Base-by-base conservation (phyloP, 2,329 filamentous ascomycete genomes). In the Elsinoe arachidis region DNA sequence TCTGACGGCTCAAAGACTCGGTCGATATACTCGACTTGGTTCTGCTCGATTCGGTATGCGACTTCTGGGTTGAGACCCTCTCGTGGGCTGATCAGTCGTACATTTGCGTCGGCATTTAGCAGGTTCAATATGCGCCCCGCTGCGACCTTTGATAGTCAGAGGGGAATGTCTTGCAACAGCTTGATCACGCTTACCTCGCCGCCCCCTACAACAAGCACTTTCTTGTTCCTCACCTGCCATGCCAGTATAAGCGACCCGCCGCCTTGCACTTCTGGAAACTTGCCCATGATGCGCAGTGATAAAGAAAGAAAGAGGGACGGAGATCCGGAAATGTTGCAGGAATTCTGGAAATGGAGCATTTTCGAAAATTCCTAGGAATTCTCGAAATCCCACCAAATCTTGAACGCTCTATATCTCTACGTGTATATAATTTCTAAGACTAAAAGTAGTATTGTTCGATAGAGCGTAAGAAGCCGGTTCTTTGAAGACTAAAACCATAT, bases 161-260 rank as follows among this genome's bases (percentile, higher is more conserved):
- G 30, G 12, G 2, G 34, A 11, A 14, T 23, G 17, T 49, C 35
- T 17, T 55, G 57, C 7, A 5, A 49, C 49, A 61, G 43, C 34
- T 51, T 37, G 15, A 56, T 30, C 38, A 34, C 5, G 23, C 49
- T 38, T 76, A 95, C 92, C 80, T 97, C 92, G 72, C 93, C 93
- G 65, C 93, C 93, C 62, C 93, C 93, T 6, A 99, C 83, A 3
- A 99, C 88, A n/a, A 99, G 76, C 14, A 97, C 86, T 62, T 84
- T 83, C 73, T 95, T 96, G 71, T 86, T 85, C 69, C 84, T 87
- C 66, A 96, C 85, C 75, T 97, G 93, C 91, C 92, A 99, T 68
- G 93, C 93, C 55, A 99, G 77, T 62, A 99, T 93, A 63, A 99
- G 76, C 61, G 92, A 97, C 59, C 91, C 93, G 54, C 92, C 92